Conservation (phyloP, 306 rosid genomes). For the Abrus precatorius region DNA sequence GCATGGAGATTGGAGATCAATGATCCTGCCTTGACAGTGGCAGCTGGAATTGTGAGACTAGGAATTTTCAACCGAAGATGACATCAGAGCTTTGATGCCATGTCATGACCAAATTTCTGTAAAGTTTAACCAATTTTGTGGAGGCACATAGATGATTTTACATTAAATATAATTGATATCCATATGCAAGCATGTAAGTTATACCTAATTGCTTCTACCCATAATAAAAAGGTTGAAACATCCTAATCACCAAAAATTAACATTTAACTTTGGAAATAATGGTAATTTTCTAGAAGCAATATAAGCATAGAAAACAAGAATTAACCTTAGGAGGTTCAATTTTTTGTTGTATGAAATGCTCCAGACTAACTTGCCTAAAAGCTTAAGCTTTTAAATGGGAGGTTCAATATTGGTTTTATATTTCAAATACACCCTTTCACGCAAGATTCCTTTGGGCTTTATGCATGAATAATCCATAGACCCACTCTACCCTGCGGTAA, state of each 20-base stretch:
- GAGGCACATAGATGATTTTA: background rate
- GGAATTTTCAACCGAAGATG: background rate
- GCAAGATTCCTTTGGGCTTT: constrained; percentile 11
- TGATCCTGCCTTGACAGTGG: constrained; percentile 1
- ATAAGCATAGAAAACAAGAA: background rate
- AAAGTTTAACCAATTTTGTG: background rate
- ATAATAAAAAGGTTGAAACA: background rate
- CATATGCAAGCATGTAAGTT: constrained; percentile 2
- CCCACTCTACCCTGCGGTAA: background rate
- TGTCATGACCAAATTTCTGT: background rate
- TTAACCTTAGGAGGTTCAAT: background rate
- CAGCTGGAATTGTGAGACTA: background rate
- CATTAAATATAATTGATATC: background rate
- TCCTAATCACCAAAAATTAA: background rate
- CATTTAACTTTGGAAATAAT: background rate
- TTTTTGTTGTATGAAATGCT: background rate
- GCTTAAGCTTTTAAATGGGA: constrained; percentile 1
- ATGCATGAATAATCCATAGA: background rate
- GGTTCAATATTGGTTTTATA: constrained; percentile 14
- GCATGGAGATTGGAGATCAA: background rate
- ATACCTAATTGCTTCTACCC: constrained; percentile 2
- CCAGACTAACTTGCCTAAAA: background rate
- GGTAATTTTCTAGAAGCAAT: background rate
- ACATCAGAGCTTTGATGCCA: background rate
- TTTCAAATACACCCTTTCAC: constrained; percentile 6